Evolutionary conservation across 176 grass and related monocot genomes (phyloP), one percentile per base, ranked within the genome.

Genomic region (Musa troglodytarum): DNA sequence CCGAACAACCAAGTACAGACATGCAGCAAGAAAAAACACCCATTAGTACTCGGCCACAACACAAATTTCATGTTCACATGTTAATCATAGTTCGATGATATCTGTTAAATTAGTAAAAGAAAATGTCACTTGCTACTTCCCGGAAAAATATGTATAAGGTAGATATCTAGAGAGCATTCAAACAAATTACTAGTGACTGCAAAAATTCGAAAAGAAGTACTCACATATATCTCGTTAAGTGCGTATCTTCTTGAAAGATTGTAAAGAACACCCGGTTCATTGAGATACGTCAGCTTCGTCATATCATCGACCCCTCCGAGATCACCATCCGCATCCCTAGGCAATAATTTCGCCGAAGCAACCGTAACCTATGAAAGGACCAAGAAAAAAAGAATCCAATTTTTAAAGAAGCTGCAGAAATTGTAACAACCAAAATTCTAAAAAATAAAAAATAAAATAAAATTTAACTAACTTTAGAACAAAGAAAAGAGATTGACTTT

Each of bases 211-310:
- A 2, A 62, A 58, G 7, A 82, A 69, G 12, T 52, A 82, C 95
- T 76, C 83, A 92, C 95, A 63, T 99, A 99, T 74, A 99, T 99
- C 80, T 99, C 95, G 74, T 94, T 99, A 69, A 99, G 87, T 56
- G 88, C 69, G 76, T 99, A 99, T 93, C 95, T 93, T 72, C 85
- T 91, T 73, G 92, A 84, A 49, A 99, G 76, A 86, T 99, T 99
- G 82, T 99, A 91, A 56, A 99, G 84, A 78, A 99, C 95, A 14
- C 95, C 95, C 23, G 95, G 90, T 78, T 99, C 95, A 77, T 91
- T 99, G 10, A 99, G 82, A 89, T 99, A 99, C 10, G 90, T 94
- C 76, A 94, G 69, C 79, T 99, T 99, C 67, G 95, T 99, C 95
- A 99, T 99, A 70, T 99, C 95, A 79, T 99, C 95, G 0, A 99